Evolutionary conservation across 805 yeast species (phyloP).

Genomic region (Metschnikowia santaceciliae): DNA sequence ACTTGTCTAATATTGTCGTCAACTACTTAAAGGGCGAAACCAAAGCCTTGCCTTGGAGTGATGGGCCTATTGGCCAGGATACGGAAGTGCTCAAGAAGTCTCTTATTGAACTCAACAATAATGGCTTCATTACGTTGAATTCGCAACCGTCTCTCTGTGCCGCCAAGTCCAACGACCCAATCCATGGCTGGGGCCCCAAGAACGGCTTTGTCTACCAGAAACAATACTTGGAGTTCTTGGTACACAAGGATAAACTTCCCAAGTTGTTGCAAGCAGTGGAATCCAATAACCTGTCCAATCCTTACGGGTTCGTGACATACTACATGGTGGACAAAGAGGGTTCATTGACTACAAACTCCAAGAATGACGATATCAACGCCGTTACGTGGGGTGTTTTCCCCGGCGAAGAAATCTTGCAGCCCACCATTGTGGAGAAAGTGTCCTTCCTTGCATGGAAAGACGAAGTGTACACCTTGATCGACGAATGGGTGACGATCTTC

Average conservation of each 20-base stretch:
- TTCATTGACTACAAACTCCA: conserved; percentile 64
- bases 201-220: conserved; percentile 93
- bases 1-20: conserved; percentile 60
- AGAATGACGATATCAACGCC: conserved; percentile 78
- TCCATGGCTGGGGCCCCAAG: conserved; percentile 93
- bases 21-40: conserved; percentile 69
- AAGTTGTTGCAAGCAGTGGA: conserved; percentile 41
- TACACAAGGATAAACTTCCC: conserved; percentile 50
- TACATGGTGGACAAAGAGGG: conserved; percentile 65
- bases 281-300: conserved; percentile 33
- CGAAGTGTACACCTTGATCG: conserved; percentile 79
- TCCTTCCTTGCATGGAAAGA: conserved; percentile 97
- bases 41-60: conserved; percentile 88
- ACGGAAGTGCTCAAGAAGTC: conserved; percentile 56
- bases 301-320: conserved; percentile 57
- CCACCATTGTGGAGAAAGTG: conserved; percentile 88
- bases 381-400: conserved; percentile 97
- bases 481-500: conserved; percentile 70
- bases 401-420: conserved; percentile 90
- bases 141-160: conserved; percentile 95
- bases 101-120: conserved; percentile 59
- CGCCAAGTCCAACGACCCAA: conserved; percentile 59
- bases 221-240: conserved; percentile 82
- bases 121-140: conserved; percentile 77
- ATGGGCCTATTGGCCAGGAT: conserved; percentile 80